phyloP scores from a whole-genome alignment of 768 basidiomycete genomes.

The Pleurotus salmoneostramineus region DNA sequence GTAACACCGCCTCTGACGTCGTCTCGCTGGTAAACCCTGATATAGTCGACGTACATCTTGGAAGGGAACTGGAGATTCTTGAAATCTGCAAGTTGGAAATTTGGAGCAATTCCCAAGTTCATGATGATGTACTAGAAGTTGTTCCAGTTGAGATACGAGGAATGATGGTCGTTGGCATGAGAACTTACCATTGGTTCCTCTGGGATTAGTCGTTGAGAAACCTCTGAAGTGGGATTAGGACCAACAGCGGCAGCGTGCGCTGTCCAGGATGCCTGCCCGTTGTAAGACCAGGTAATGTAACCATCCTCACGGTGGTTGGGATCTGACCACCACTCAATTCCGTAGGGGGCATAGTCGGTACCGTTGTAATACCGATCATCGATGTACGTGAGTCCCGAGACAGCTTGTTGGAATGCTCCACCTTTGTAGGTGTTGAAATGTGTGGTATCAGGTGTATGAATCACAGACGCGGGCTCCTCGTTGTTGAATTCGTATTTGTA shows the following conservation, averaged over 20 bases:
- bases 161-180: background rate
- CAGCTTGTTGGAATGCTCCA: slow-evolving; percentile 69
- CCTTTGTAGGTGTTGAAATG: slow-evolving; percentile 66
- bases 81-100: slow-evolving; percentile 74
- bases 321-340: slow-evolving; percentile 79
- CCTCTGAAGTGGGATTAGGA: slow-evolving; percentile 50
- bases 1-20: slow-evolving; percentile 67
- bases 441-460: slow-evolving; percentile 51
- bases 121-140: slow-evolving; percentile 67
- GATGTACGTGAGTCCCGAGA: slow-evolving; percentile 59
- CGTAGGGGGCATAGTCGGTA: slow-evolving; percentile 55
- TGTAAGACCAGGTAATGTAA: slow-evolving; percentile 81
- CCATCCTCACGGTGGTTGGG: slow-evolving; percentile 62
- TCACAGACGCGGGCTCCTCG: slow-evolving; percentile 42
- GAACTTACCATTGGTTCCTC: slow-evolving; percentile 89
- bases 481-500: slow-evolving; percentile 60
- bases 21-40: slow-evolving; percentile 81
- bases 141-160: slow-evolving; percentile 7
- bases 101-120: slow-evolving; percentile 78
- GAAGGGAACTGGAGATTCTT: slow-evolving; percentile 72
- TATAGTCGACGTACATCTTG: slow-evolving; percentile 84
- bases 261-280: slow-evolving; percentile 68
- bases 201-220: slow-evolving; percentile 70
- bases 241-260: slow-evolving; percentile 64
- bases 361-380: slow-evolving; percentile 54